A percentile compares a stretch with the other conserved stretches of the same genome.
These are phyloP conservation scores for Trichoderma koningiopsis DNA, from an alignment of 2,329 filamentous ascomycete genomes.

Conservation along the genomic window DNA sequence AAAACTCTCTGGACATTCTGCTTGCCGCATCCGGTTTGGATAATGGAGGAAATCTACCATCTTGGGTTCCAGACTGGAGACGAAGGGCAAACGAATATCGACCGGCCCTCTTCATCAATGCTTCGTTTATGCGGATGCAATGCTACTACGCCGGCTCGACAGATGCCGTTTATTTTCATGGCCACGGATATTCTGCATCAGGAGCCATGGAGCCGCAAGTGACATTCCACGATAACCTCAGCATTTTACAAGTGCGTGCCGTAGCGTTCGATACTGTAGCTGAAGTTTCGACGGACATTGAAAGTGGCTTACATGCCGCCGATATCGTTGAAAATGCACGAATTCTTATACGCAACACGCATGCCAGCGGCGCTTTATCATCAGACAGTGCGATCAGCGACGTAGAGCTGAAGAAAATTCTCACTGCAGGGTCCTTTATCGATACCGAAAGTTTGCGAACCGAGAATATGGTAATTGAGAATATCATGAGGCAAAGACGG, in stretches of 20 bases:
- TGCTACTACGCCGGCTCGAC: neutral
- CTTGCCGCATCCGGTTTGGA: neutral
- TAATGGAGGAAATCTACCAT: neutral
- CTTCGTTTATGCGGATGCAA: neutral
- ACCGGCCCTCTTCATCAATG: neutral
- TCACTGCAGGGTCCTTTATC: neutral
- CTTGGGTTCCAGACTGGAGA: conserved; percentile 10
- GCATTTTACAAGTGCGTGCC: neutral
- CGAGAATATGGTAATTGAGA: neutral
- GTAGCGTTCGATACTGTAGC: neutral
- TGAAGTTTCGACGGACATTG: neutral
- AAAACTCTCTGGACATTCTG: neutral
- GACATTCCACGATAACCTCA: neutral
- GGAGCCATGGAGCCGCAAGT: neutral
- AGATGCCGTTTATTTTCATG: neutral
- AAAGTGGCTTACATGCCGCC: accelerated
- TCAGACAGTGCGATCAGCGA: neutral
- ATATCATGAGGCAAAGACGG: neutral
- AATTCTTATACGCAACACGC: neutral
- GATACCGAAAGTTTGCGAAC: neutral
- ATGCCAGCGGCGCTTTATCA: neutral
- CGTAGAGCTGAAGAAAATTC: neutral
- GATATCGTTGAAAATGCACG: neutral
- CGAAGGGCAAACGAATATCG: neutral
- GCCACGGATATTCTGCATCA: neutral